Evolutionary conservation across 2,329 filamentous ascomycete species (phyloP), one percentile per base, ranked within the genome.

Genomic region (Orbilia javanica): DNA sequence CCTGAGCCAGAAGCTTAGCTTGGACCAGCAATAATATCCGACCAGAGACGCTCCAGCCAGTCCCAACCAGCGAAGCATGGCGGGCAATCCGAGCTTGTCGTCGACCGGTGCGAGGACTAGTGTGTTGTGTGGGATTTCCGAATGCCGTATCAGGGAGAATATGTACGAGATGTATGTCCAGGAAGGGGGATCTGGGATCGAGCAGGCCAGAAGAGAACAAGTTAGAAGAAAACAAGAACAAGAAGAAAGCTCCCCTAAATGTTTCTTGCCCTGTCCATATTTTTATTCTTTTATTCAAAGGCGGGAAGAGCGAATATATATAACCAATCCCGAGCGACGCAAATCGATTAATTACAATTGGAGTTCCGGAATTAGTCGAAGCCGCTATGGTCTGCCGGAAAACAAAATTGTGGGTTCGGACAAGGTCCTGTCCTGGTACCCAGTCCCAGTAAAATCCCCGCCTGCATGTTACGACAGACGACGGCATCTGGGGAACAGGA

Each of bases 61-160:
- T 10, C 55, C 64, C 48, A 76, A 22, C 72, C 72, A 76, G 29
- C 65, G 64, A 18, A 76, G 55, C 72, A 76, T 76, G 55, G 11
- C 70, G 65, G 57, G 55, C 36, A 60, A 44, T 10, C 20, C 13
- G 22, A 50, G 22, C 11, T 22, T 22, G 52, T 69, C 22, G 42
- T 27, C 36, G 6, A 25, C 39, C 4, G 36, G 15, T 2, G 25
- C 22, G 18, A 46, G n/a, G n/a, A n/a, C n/a, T n/a, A n/a, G 66
- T 57, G 66, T 69, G 34, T 52, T 62, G 52, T 60, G 50, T 69
- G 48, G 31, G 39, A 69, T 55, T 52, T 42, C 31, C 22, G 34
- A 10, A 29, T 11, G 65, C 60, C 31, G 64, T 60, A 36, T 46
- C 50, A 57, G 50, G 8, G 13, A n/a, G 10, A 13, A n/a, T n/a